A percentile compares a stretch with the other conserved stretches of the same genome.
Conservation (phyloP, 441 rosid species). For the Pelargonium fulgidum region DNA sequence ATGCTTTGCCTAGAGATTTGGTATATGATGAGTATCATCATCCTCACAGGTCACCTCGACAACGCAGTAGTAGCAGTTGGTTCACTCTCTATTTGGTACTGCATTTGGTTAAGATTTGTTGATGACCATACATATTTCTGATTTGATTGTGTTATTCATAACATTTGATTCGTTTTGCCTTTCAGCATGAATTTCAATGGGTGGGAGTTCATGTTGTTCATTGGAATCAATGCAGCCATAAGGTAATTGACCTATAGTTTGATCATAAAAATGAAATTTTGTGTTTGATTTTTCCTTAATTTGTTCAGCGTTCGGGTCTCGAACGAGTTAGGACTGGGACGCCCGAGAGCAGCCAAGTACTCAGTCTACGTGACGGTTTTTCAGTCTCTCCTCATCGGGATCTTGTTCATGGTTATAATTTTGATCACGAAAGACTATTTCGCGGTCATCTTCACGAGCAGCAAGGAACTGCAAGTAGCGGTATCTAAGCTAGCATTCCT, state of each 20-base stretch:
- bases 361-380: conserved; percentile 50
- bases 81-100: conserved; percentile 80
- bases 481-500: conserved; percentile 55
- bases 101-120: too few relatives aligned
- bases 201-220: too few relatives aligned
- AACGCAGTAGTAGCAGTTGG: conserved; percentile 63
- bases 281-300: neutral
- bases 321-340: conserved; percentile 67
- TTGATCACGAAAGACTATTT: conserved; percentile 48
- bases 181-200: too few relatives aligned
- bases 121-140: too few relatives aligned
- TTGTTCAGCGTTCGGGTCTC: conserved; percentile 60
- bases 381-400: conserved; percentile 52
- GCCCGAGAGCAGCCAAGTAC: conserved; percentile 65
- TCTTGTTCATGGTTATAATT: conserved; percentile 52
- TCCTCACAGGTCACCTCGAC: conserved; percentile 61
- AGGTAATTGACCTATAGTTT: too few relatives aligned
- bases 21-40: conserved; percentile 68
- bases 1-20: conserved; percentile 82
- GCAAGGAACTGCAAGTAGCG: conserved; percentile 40
- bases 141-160: too few relatives aligned
- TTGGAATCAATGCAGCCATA: too few relatives aligned
- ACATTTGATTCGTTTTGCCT: too few relatives aligned
- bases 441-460: conserved; percentile 56
- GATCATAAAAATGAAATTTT: too few relatives aligned